These are phyloP conservation scores for Coniella lustricola DNA, from an alignment of 2,329 filamentous ascomycete species.

Conservation along the genomic window DNA sequence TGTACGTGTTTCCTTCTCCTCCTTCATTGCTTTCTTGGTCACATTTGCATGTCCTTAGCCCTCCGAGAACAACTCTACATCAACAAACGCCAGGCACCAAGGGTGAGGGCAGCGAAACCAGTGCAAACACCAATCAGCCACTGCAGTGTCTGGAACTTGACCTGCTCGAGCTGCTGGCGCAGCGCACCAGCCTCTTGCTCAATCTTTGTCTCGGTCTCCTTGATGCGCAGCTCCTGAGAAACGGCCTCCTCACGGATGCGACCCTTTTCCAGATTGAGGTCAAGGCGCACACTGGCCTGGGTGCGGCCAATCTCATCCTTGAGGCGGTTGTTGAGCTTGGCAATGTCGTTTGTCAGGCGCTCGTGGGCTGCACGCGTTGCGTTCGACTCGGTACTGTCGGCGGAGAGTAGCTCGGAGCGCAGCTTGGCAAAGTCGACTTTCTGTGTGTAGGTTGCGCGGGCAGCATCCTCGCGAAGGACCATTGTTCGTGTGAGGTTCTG, in stretches of 20 bases:
- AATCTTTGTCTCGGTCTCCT: slow-evolving; percentile 97
- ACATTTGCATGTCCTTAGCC: too few relatives aligned
- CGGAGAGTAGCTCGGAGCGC: slow-evolving; percentile 84
- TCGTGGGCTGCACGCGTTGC: slow-evolving; percentile 87
- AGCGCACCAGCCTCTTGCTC: slow-evolving; percentile 93
- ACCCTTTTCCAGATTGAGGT: slow-evolving; percentile 94
- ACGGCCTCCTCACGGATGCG: slow-evolving; percentile 94
- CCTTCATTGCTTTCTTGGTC: too few relatives aligned
- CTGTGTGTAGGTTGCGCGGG: slow-evolving; percentile 71
- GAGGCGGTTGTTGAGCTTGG: slow-evolving; percentile 82
- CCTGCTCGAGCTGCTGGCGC: slow-evolving; percentile 86
- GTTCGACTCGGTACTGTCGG: slow-evolving; percentile 84
- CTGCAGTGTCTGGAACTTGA: slow-evolving; percentile 96
- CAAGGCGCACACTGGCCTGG: slow-evolving; percentile 84
- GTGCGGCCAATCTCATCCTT: slow-evolving; percentile 92
- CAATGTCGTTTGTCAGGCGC: slow-evolving; percentile 85
- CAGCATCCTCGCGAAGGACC: slow-evolving; percentile 91
- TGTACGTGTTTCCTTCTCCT: too few relatives aligned
- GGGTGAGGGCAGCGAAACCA: slow-evolving; percentile 57
- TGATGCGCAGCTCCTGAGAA: slow-evolving; percentile 93
- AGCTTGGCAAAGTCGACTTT: slow-evolving; percentile 98
- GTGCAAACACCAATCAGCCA: slow-evolving; percentile 88
- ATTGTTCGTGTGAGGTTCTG: slow-evolving; percentile 96
- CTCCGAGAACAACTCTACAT: slow-evolving; percentile 51
- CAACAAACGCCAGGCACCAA: slow-evolving; percentile 64